Evolutionary conservation across 1,139 yeast genomes (phyloP), one percentile per base, ranked within the genome.

Genomic region (Blastobotrys illinoisensis): DNA sequence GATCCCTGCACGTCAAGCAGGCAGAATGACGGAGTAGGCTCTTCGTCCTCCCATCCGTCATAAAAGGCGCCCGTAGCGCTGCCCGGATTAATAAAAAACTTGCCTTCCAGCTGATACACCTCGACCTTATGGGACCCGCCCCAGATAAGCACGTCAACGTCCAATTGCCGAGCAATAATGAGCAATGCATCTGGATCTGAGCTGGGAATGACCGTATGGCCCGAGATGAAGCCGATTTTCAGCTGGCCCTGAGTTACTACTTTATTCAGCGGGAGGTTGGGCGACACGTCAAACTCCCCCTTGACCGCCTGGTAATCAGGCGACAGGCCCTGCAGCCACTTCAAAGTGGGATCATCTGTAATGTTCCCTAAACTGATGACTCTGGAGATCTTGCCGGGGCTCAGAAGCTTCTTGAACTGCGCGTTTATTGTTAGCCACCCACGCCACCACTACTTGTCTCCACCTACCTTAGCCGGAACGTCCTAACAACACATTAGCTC

Each of bases 101-200:
- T 89, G 26, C 95, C 96, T 62, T 90, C 98, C 58, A 91, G 74
- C 9, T 95, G 88, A 66, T 89, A 93, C 0, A 97, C 97, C 67
- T 93, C 98, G 6, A 89, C 95, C 60, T 83, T 82, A 68, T 89
- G 96, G 1, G 96, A 85, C 0, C 97, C 96, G n/a, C 98, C 98
- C 88, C 95, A 89, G n/a, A 93, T 77, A 63, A 93, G 75, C 9
- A 93, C 80, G 70, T 93, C 98, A 48, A 88, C 98, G 67, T 91
- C 96, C 76, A 91, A 76, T 71, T 90, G 93, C 58, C 99, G 78
- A 0, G 99, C 97, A 57, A 88, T 79, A 1, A 87, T 81, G 63
- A 88, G 76, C 56, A 93, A 75, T 48, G 95, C 85, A 64, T 91
- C 81, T 2, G 97, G 96, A 65, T 93, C 99, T 48, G 83, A 82